Conservation (phyloP, 208 protist species). For the Novymonas esmeraldas region DNA sequence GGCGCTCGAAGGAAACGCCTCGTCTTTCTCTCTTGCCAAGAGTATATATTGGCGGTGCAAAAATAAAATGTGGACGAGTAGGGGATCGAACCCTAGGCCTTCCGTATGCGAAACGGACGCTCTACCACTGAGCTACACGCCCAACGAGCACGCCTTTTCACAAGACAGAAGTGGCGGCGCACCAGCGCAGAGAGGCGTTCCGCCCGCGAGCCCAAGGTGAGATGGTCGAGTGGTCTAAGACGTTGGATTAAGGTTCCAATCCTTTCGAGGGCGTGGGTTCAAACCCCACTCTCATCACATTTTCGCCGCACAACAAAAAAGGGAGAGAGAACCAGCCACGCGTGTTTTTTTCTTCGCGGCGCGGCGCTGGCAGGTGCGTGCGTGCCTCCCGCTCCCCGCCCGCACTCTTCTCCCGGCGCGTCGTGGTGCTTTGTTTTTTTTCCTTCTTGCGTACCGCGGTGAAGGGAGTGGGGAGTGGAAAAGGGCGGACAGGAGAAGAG, state of each 20-base stretch:
- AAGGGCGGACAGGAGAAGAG: no score
- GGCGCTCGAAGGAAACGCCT: constrained; percentile 28
- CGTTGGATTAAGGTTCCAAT: constrained; percentile 75
- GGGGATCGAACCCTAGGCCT: constrained; percentile 72
- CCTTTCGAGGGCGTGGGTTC: constrained; percentile 73
- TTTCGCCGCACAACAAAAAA: constrained; percentile 18
- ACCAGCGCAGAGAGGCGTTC: not conserved
- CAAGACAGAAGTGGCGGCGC: no score
- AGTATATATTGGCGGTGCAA: no score
- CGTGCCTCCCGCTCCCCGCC: no score
- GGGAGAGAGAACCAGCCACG: not conserved
- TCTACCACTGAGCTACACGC: constrained; percentile 83
- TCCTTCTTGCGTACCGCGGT: no score
- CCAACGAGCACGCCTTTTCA: constrained; percentile 4
- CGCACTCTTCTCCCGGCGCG: no score
- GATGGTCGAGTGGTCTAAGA: constrained; percentile 77
- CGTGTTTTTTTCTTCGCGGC: not conserved
- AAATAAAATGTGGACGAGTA: constrained; percentile 60
- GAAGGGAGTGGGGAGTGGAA: no score
- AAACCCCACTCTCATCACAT: constrained; percentile 74
- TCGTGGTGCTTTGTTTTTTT: no score
- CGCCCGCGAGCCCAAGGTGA: constrained; percentile 18
- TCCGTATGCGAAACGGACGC: constrained; percentile 82
- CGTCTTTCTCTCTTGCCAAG: not conserved
- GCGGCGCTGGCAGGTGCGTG: not conserved